Percentiles rank a stretch among this genome's conserved stretches.
Evolutionary conservation across 768 basidiomycete genomes (phyloP).

Genomic region (Kwoniella shandongensis): DNA sequence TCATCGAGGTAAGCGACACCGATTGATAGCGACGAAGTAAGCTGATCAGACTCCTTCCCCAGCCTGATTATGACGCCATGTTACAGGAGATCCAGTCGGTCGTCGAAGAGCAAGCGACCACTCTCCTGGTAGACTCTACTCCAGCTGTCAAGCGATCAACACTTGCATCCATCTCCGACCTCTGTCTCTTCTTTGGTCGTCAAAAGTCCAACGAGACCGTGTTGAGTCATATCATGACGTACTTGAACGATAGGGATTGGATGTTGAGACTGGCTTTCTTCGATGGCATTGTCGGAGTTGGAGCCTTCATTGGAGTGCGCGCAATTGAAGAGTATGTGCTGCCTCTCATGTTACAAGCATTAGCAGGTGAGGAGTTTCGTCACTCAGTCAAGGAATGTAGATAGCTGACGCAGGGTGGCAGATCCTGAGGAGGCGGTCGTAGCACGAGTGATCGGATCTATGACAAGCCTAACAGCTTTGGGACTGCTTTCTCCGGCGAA

Average conservation of each 20-base stretch:
- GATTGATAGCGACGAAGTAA: too few relatives aligned
- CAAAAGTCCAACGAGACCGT: conserved; percentile 93
- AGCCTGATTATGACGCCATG: conserved; percentile 89
- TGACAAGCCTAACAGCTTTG: conserved; percentile 85
- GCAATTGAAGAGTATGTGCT: conserved; percentile 94
- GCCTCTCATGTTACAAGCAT: conserved; percentile 92
- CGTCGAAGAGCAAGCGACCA: conserved; percentile 81
- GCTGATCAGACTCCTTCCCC: not conserved
- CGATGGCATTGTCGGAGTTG: conserved; percentile 92
- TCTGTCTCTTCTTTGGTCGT: conserved; percentile 90
- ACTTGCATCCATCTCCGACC: conserved; percentile 76
- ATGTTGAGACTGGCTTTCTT: conserved; percentile 85
- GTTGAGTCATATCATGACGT: conserved; percentile 81
- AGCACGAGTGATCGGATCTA: conserved; percentile 78
- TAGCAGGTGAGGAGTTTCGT: conserved; percentile 67
- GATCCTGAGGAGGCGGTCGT: conserved; percentile 96
- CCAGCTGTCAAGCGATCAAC: conserved; percentile 89
- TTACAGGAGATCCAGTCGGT: conserved; percentile 79
- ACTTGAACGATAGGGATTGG: conserved; percentile 84
- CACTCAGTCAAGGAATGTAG: conserved; percentile 3
- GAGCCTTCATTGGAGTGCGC: conserved; percentile 84
- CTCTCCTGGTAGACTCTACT: conserved; percentile 83
- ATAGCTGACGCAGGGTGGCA: conserved; percentile 50
- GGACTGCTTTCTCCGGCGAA: conserved; percentile 75
- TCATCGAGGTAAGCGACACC: conserved; percentile 66